Evolutionary conservation across 2,329 filamentous ascomycete species (phyloP), one percentile per base, ranked within the genome.

Genomic region (Phialocephala subalpina): DNA sequence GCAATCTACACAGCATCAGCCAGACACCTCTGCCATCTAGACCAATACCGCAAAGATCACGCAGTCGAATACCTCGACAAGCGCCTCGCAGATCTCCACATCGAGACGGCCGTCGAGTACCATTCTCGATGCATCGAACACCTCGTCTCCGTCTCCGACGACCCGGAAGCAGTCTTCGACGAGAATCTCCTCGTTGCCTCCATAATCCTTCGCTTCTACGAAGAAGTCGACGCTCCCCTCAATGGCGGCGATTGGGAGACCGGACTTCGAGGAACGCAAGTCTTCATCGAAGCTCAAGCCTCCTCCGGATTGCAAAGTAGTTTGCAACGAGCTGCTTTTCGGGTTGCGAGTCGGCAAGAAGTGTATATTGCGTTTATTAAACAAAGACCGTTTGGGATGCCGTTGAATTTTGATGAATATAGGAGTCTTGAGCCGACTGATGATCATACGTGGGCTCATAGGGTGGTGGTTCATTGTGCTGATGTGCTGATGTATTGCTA

Each of bases 301-400:
- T 74, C 76, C 12, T 70, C 77, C 1, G 70, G 69, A 12, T 70
- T 68, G 45, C 70, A 75, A 18, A 74, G 75, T 6, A 77, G 79
- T 0, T 75, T 82, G n/a, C 78, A 79, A 1, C 78, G 80, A 60
- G 80, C 80, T 7, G 77, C 79, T 0, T 82, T 80, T 68, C 83
- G 83, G 78, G 78, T 84, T 3, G 82, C 82, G 8, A 74, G 83
- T 33, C 77, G 83, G 14, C 83, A 84, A 71, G 82, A 84, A 69
- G 78, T 84, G 7, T 82, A 83, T 65, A 79, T 82, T 25, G 81
- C 81, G 0, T 76, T 82, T 56, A 76, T 78, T 11, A 78, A 78
- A 66, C 80, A 80, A 40, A 76, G 70, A 65, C 64, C 80, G 57
- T 64, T 82, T 56, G 74, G 77, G 16, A 77, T 79, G 27, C 75